A percentile compares a stretch with the other conserved stretches of the same genome.
phyloP scores from a whole-genome alignment of 2,329 filamentous ascomycete genomes.

The Herpotrichia juniperi region DNA sequence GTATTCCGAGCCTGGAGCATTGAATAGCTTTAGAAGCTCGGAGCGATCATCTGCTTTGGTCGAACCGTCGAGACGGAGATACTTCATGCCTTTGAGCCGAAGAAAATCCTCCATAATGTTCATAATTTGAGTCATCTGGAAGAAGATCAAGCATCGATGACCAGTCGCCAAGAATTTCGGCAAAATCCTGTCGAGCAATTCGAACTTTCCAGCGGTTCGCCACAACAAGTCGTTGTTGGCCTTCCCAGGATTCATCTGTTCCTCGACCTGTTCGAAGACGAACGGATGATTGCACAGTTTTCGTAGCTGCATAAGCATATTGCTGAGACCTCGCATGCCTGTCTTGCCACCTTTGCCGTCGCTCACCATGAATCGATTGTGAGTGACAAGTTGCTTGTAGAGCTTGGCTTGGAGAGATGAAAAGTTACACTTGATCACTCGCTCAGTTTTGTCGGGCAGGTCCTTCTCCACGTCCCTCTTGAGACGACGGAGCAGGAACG shows the following conservation, averaged over 20 bases:
- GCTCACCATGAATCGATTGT: constrained; percentile 92
- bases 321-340: constrained; percentile 91
- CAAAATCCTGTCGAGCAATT: constrained; percentile 87
- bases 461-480: constrained; percentile 99
- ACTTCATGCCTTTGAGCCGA: constrained; percentile 80
- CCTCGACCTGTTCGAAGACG: constrained; percentile 96
- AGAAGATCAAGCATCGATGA: constrained; percentile 98
- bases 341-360: constrained; percentile 96
- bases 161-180: constrained; percentile 92
- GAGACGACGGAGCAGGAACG: constrained; percentile 95
- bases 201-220: constrained; percentile 96
- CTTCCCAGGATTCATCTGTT: constrained; percentile 91
- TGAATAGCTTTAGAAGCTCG: constrained; percentile 86
- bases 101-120: constrained; percentile 99
- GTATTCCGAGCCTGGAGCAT: constrained; percentile 86
- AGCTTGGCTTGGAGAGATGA: constrained; percentile 91
- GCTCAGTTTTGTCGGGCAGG: constrained; percentile 97
- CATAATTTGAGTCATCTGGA: constrained; percentile 99
- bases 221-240: constrained; percentile 92
- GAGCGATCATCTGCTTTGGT: constrained; percentile 98
- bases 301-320: constrained; percentile 99
- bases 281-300: constrained; percentile 99
- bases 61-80: constrained; percentile 91
- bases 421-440: constrained; percentile 99
- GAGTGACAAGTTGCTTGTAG: constrained; percentile 96